These are phyloP conservation scores for Entrophospora sp. DNA, from an alignment of 192 early-diverging fungal species.

Conservation along the genomic window DNA sequence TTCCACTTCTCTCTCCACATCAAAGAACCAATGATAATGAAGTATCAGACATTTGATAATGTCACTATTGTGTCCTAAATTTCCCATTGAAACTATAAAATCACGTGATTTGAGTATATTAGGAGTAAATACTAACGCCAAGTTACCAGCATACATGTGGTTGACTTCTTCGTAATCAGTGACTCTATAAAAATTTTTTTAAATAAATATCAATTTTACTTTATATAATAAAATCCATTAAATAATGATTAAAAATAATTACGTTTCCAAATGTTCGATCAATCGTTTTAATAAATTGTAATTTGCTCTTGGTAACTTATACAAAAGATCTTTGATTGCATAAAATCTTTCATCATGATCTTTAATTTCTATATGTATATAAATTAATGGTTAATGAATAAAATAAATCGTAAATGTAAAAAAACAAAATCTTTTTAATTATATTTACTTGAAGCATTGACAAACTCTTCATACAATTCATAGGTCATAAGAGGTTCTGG, in stretches of 20 bases:
- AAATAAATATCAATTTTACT: not conserved
- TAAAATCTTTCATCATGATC: conserved; percentile 66
- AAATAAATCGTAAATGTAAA: not conserved
- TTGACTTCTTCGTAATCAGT: conserved; percentile 72
- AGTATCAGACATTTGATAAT: conserved; percentile 66
- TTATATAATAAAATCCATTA: not conserved
- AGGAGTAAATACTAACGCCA: conserved; percentile 95
- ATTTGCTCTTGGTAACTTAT: conserved; percentile 51
- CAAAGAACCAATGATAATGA: conserved; percentile 71
- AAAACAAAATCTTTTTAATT: not conserved
- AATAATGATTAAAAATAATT: conserved; percentile 7
- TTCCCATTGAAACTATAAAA: conserved; percentile 59
- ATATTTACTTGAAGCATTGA: conserved; percentile 55
- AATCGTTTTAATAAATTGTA: conserved; percentile 59
- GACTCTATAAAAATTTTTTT: conserved; percentile 28
- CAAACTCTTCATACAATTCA: conserved; percentile 72
- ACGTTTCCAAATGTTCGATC: conserved; percentile 61
- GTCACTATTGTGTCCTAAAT: conserved; percentile 62
- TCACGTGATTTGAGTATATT: conserved; percentile 64
- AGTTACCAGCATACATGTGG: conserved; percentile 84
- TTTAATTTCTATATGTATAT: conserved; percentile 32
- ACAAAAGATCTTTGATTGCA: conserved; percentile 59
- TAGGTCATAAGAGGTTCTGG: conserved; percentile 90
- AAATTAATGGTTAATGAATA: not conserved
- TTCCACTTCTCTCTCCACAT: conserved; percentile 52